A percentile compares a stretch with the other conserved stretches of the same genome.
Evolutionary conservation across 192 early-diverging fungal genomes (phyloP).

Genomic region (Podila verticillata): DNA sequence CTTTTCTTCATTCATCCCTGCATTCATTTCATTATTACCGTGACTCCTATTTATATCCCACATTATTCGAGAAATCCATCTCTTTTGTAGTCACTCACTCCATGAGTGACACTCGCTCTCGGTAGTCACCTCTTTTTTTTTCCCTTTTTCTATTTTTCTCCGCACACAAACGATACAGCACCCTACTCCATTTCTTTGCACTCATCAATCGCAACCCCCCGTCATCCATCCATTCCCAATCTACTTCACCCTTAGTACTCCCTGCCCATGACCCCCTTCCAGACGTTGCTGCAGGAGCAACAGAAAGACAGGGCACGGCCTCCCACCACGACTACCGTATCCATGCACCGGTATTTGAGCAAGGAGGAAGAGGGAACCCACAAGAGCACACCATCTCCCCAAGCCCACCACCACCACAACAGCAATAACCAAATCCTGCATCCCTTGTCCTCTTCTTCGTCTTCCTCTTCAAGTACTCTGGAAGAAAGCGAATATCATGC

Average conservation of each 20-base stretch:
- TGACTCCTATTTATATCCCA: neutral
- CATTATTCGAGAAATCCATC: too few species aligned
- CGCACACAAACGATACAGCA: too few species aligned
- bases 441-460: neutral
- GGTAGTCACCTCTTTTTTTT: neutral
- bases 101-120: neutral
- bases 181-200: neutral
- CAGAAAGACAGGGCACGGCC: conserved; percentile 11
- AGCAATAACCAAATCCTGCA: neutral
- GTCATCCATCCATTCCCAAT: neutral
- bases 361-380: neutral
- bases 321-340: neutral
- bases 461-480: neutral
- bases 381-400: too few species aligned
- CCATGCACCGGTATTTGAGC: neutral
- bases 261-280: conserved; percentile 19
- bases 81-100: too few species aligned
- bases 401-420: too few species aligned
- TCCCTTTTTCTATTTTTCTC: neutral
- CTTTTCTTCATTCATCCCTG: too few species aligned
- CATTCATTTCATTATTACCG: neutral
- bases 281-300: conserved; percentile 25
- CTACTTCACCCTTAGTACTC: neutral
- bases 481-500: neutral
- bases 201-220: too few species aligned